A percentile compares a stretch with the other conserved stretches of the same genome.
These are phyloP conservation scores for Fusarium globosum DNA, from an alignment of 2,329 filamentous ascomycete species.

Conservation along the genomic window DNA sequence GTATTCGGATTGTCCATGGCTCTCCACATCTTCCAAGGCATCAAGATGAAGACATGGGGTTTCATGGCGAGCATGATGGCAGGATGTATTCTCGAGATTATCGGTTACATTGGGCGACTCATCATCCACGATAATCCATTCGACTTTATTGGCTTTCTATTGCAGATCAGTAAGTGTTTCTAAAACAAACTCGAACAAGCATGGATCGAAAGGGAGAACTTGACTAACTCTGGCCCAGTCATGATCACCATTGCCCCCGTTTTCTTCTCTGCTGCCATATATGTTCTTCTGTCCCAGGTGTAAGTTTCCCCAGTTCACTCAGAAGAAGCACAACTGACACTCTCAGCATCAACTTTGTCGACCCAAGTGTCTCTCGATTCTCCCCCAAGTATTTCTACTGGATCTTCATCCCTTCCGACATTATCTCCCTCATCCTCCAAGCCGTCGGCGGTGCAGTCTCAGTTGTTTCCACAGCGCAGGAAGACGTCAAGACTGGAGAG, in stretches of 20 bases:
- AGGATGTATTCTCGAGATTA: conserved; percentile 66
- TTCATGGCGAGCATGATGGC: conserved; percentile 61
- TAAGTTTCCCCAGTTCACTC: conserved; percentile 13
- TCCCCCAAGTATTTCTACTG: conserved; percentile 40
- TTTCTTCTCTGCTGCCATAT: conserved; percentile 46
- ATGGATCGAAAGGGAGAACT: not conserved
- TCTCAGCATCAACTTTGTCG: conserved; percentile 36
- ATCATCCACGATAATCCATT: conserved; percentile 68
- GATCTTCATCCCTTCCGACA: conserved; percentile 56
- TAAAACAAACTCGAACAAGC: not conserved
- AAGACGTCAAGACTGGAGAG: conserved; percentile 52
- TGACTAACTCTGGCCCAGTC: conserved; percentile 37
- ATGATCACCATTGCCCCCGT: conserved; percentile 49
- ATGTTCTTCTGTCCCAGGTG: conserved; percentile 46
- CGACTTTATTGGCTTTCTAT: conserved; percentile 66
- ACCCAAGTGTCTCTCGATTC: conserved; percentile 40
- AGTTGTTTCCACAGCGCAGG: conserved; percentile 49
- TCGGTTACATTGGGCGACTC: conserved; percentile 70
- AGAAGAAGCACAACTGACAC: not conserved
- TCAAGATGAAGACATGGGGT: conserved; percentile 45
- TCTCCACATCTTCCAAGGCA: conserved; percentile 37
- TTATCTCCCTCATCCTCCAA: conserved; percentile 63
- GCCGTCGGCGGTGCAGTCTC: conserved; percentile 62
- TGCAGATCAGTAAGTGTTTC: conserved; percentile 68
- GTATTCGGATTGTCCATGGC: conserved; percentile 35